These are phyloP conservation scores for Parasitella parasitica DNA, from an alignment of 371 early-diverging fungal genomes.

Conservation along the genomic window DNA sequence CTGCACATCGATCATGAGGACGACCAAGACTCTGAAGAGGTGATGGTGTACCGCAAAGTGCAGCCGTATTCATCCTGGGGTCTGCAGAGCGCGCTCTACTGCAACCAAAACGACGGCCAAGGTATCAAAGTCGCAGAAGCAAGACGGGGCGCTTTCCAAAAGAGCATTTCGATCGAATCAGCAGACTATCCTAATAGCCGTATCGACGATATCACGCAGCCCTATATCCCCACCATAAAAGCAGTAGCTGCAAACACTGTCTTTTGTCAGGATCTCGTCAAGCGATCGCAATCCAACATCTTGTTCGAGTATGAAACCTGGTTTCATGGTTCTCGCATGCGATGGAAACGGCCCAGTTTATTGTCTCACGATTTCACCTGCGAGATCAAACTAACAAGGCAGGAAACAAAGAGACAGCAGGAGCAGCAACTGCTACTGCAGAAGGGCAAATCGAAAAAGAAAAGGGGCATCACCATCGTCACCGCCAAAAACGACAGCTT, in stretches of 20 bases:
- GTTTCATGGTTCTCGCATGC: slow-evolving; percentile 31
- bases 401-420: slow-evolving; percentile 3
- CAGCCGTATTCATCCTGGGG: slow-evolving; percentile 43
- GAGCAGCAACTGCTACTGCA: not conserved
- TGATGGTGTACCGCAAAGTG: slow-evolving; percentile 31
- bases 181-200: slow-evolving; percentile 17
- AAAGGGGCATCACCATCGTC: not conserved
- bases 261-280: slow-evolving; percentile 24
- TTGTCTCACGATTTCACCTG: slow-evolving; percentile 45
- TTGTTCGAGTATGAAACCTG: slow-evolving; percentile 41
- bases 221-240: slow-evolving; percentile 1
- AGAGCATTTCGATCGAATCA: slow-evolving; percentile 32
- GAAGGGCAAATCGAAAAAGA: not conserved
- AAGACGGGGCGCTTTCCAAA: slow-evolving; percentile 36
- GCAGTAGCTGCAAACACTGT: slow-evolving; percentile 3
- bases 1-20: slow-evolving; percentile 6
- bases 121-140: slow-evolving; percentile 37
- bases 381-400: slow-evolving; percentile 26
- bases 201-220: slow-evolving; percentile 1
- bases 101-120: slow-evolving; percentile 5
- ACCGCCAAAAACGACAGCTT: slow-evolving; percentile 5
- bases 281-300: slow-evolving; percentile 32
- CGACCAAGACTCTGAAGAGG: slow-evolving; percentile 23
- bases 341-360: slow-evolving; percentile 43
- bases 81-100: slow-evolving; percentile 39